Evolutionary conservation across 1,284 basidiomycete species (phyloP).

Genomic region (Meripilus lineatus): DNA sequence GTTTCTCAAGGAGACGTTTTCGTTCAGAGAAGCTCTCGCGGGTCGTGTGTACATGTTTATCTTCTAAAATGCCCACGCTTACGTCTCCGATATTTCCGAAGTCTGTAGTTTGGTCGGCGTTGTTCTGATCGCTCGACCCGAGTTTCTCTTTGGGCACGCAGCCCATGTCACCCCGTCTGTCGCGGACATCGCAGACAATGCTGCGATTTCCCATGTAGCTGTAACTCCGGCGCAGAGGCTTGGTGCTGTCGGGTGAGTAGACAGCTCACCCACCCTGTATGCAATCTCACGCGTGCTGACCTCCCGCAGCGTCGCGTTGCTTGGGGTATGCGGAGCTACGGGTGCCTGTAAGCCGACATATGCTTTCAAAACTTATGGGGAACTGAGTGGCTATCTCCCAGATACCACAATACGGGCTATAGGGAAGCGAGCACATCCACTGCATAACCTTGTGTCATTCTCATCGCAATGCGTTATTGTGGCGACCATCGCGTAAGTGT

Average conservation of each 20-base stretch:
- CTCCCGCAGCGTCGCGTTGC: conserved; percentile 40
- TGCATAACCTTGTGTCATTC: conserved; percentile 72
- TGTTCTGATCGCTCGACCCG: conserved; percentile 42
- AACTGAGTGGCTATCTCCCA: conserved; percentile 19
- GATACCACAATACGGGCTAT: conserved; percentile 68
- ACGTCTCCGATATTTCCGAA: conserved; percentile 19
- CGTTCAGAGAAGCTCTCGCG: conserved; percentile 53
- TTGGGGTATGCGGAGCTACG: conserved; percentile 59
- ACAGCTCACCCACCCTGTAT: neutral
- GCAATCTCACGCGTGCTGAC: neutral
- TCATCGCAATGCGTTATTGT: conserved; percentile 58
- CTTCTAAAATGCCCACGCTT: conserved; percentile 15
- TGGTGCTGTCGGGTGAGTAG: conserved; percentile 30
- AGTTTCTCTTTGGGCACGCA: conserved; percentile 27
- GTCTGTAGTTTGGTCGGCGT: conserved; percentile 46
- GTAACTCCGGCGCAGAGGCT: conserved; percentile 32
- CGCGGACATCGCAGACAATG: too few species aligned
- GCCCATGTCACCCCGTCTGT: conserved; percentile 12
- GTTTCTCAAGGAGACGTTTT: conserved; percentile 63
- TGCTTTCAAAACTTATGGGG: neutral
- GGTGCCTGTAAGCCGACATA: conserved; percentile 45
- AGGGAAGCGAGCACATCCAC: conserved; percentile 66
- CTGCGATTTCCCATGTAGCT: too few species aligned
- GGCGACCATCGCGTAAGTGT: conserved; percentile 42
- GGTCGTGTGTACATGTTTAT: conserved; percentile 42